Conservation (phyloP, 2,329 filamentous ascomycete species). For the Mycosphaerelloides madeirae region DNA sequence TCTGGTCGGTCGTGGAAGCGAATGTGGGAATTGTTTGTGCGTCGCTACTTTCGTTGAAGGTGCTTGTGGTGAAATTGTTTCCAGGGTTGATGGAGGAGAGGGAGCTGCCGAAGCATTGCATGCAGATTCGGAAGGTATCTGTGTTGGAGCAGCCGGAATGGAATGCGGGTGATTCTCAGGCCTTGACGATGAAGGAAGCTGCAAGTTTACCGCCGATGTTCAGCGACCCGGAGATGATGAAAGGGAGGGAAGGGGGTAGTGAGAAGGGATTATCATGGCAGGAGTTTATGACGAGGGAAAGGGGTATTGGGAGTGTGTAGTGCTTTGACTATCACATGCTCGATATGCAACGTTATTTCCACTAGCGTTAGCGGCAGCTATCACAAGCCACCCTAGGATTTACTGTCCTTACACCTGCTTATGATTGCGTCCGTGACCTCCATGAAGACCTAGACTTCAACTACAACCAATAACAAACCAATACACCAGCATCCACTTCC, state of each 20-base stretch:
- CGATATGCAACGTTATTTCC: too few species aligned
- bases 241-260: not conserved
- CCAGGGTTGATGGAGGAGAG: conserved; percentile 29
- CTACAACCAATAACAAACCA: not conserved
- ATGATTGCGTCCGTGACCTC: too few species aligned
- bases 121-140: conserved; percentile 12
- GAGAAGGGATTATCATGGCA: not conserved
- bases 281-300: not conserved
- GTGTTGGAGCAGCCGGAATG: not conserved
- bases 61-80: conserved; percentile 34
- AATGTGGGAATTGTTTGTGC: conserved; percentile 44
- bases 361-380: too few species aligned
- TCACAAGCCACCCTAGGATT: too few species aligned
- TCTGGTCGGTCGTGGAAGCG: conserved; percentile 40
- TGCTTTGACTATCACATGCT: too few species aligned
- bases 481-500: not conserved
- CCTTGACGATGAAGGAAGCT: not conserved
- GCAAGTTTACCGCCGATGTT: not conserved
- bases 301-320: not conserved
- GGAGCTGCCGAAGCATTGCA: conserved; percentile 15
- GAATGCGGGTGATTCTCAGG: conserved; percentile 4
- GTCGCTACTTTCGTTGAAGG: conserved; percentile 41
- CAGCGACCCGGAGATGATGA: not conserved
- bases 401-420: too few species aligned
- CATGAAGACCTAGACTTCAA: not conserved